Evolutionary conservation across 2,329 filamentous ascomycete genomes (phyloP).

Genomic region (Aspergillus fischeri): DNA sequence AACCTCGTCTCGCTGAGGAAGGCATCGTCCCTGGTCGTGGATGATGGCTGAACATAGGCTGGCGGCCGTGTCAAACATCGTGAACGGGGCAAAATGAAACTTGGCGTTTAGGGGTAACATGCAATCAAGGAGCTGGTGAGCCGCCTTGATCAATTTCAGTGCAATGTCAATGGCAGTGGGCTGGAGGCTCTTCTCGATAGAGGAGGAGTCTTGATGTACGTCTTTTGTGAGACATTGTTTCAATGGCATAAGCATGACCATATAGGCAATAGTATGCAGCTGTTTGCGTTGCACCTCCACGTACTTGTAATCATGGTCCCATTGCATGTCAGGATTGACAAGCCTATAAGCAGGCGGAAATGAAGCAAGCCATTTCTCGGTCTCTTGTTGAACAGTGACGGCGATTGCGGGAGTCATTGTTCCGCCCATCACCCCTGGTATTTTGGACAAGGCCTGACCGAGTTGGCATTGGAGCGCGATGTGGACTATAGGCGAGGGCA

Average conservation of each 20-base stretch:
- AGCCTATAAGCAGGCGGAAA: conserved; percentile 43
- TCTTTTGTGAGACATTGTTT: conserved; percentile 44
- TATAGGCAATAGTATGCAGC: conserved; percentile 43
- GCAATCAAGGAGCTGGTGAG: conserved; percentile 41
- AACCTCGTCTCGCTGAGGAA: conserved; percentile 42
- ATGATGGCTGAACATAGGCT: conserved; percentile 50
- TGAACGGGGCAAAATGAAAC: conserved; percentile 49
- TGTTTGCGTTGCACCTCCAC: conserved; percentile 46
- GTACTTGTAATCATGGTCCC: conserved; percentile 42
- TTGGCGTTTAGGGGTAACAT: conserved; percentile 44
- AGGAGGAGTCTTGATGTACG: conserved; percentile 20
- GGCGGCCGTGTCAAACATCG: conserved; percentile 51
- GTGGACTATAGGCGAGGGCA: conserved; percentile 44
- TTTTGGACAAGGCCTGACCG: conserved; percentile 25
- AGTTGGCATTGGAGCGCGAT: conserved; percentile 41
- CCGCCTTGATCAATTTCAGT: conserved; percentile 40
- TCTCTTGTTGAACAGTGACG: conserved; percentile 28
- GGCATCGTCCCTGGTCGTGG: conserved; percentile 43
- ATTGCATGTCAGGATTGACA: conserved; percentile 38
- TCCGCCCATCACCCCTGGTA: conserved; percentile 12
- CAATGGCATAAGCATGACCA: conserved; percentile 45
- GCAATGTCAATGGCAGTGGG: conserved; percentile 43
- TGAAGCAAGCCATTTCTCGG: conserved; percentile 42
- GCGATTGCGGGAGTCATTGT: conserved; percentile 12
- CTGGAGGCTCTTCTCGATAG: conserved; percentile 37